Evolutionary conservation across 352 stramenopile genomes (phyloP).

Genomic region (Pythium brachiatum): DNA sequence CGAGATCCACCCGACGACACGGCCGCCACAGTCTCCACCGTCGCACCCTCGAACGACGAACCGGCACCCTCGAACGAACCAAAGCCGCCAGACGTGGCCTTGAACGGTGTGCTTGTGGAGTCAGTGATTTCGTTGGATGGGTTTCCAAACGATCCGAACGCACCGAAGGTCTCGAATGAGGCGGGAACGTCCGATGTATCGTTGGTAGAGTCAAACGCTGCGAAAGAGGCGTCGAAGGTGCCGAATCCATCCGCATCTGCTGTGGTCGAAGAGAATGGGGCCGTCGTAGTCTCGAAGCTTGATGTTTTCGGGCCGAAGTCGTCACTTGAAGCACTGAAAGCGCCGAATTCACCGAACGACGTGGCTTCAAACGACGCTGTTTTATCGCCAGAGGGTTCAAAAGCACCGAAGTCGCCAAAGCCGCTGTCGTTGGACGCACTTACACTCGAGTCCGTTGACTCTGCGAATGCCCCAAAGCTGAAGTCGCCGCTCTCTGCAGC

Average conservation of each 20-base stretch:
- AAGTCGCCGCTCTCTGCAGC: neutral
- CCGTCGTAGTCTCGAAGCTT: neutral
- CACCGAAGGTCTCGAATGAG: neutral
- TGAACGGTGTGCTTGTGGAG: constrained; percentile 1
- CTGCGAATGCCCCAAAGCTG: constrained; percentile 20
- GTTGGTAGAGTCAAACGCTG: neutral
- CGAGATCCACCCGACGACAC: neutral
- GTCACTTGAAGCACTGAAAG: constrained; percentile 3
- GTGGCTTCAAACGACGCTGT: constrained; percentile 12
- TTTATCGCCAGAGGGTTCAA: neutral
- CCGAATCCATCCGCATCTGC: neutral
- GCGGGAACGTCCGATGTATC: neutral
- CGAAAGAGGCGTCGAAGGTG: constrained; percentile 4
- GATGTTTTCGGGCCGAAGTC: neutral
- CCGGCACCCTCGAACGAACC: constrained; percentile 3
- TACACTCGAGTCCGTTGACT: neutral
- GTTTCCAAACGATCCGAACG: constrained; percentile 6
- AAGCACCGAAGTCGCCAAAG: constrained; percentile 15
- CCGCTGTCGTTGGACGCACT: neutral
- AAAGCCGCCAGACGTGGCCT: constrained; percentile 4
- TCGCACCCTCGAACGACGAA: neutral
- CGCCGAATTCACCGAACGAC: constrained; percentile 7
- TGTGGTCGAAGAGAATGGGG: no score
- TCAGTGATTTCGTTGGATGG: no score
- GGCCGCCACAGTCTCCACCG: neutral